Evolutionary conservation across 2,329 filamentous ascomycete genomes (phyloP), one percentile per base, ranked within the genome.

Genomic region (Annulohypoxylon truncatum): DNA sequence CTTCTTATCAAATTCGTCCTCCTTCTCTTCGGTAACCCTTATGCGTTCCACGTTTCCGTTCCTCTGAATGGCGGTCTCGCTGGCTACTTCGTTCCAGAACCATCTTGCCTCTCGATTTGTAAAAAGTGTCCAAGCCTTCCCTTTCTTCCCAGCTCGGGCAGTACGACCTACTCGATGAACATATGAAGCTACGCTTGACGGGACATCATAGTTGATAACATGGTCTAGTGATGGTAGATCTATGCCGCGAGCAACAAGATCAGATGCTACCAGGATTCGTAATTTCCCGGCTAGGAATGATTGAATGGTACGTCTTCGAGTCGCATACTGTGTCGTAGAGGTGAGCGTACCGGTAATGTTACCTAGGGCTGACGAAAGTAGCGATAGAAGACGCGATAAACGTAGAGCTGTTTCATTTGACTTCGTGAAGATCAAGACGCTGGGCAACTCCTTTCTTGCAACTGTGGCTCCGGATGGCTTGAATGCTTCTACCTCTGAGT

Each of bases 181-280:
- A 73, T 98, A 98, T 22, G 89, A 91, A 4, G 91, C 91, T 31
- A 94, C 82, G 74, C 90, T 94, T 3, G 89, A 86, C 0, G 95
- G 95, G 54, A 97, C 85, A 77, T 97, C 95, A 82, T 98, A 98
- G 81, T 97, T 97, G 79, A 98, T 83, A 48, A 98, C 93, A 75
- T 97, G 92, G 33, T 90, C 89, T 48, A 98, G 86, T 48, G 87
- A 85, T 0, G 89, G 87, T 10, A 97, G 84, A 78, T 98, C 95
- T 24, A 98, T 89, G 73, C 95, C 96, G 68, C 95, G 92, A 1
- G 94, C 93, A 0, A 96, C 93, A n/a, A 96, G 90, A 77, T 98
- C 95, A 0, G 96, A 97, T 0, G 94, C 94, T 47, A 98, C 90
- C 44, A 98, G 87, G 48, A 97, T 88, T 5, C 89, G 89, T 24